phyloP scores from a whole-genome alignment of 768 basidiomycete species.

The Mycena latifolia region DNA sequence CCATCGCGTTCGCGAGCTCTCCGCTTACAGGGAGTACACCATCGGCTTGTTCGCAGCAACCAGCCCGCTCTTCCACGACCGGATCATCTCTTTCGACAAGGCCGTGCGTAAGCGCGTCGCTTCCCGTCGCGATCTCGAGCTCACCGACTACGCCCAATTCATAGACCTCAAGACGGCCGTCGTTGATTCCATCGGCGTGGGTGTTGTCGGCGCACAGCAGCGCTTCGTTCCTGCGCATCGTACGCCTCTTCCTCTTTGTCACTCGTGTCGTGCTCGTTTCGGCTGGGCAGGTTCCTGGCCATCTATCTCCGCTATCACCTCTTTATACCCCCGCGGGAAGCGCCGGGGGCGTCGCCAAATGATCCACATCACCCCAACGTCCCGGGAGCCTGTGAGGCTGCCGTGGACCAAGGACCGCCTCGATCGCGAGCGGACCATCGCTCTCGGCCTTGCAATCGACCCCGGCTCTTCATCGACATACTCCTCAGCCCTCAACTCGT shows the following conservation, averaged over 20 bases:
- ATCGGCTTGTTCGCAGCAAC: slow-evolving; percentile 10
- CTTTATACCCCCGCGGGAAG: slow-evolving; percentile 8
- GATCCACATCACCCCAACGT: slow-evolving; percentile 18
- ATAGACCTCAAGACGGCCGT: slow-evolving; percentile 13
- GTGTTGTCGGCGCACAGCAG: slow-evolving; percentile 1
- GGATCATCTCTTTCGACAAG: slow-evolving; percentile 27
- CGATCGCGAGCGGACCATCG: slow-evolving; percentile 45
- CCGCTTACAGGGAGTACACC: slow-evolving; percentile 14
- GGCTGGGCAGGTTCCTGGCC: too few species aligned
- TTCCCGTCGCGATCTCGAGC: neutral
- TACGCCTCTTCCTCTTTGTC: neutral
- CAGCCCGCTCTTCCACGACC: neutral
- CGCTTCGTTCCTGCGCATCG: neutral
- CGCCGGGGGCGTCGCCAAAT: slow-evolving; percentile 10
- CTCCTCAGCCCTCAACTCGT: slow-evolving; percentile 51
- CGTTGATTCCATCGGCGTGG: slow-evolving; percentile 13
- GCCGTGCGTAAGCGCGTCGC: slow-evolving; percentile 20
- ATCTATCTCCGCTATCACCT: neutral
- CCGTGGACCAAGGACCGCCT: slow-evolving; percentile 24
- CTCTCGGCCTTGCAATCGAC: slow-evolving; percentile 47
- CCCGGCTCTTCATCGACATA: slow-evolving; percentile 40
- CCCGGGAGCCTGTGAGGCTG: slow-evolving; percentile 24
- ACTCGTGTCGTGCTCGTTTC: too few species aligned
- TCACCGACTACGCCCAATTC: slow-evolving; percentile 18
- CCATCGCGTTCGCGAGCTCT: slow-evolving; percentile 15